These are phyloP conservation scores for Aureobasidium sp. DNA, from an alignment of 2,329 filamentous ascomycete genomes.

Conservation along the genomic window DNA sequence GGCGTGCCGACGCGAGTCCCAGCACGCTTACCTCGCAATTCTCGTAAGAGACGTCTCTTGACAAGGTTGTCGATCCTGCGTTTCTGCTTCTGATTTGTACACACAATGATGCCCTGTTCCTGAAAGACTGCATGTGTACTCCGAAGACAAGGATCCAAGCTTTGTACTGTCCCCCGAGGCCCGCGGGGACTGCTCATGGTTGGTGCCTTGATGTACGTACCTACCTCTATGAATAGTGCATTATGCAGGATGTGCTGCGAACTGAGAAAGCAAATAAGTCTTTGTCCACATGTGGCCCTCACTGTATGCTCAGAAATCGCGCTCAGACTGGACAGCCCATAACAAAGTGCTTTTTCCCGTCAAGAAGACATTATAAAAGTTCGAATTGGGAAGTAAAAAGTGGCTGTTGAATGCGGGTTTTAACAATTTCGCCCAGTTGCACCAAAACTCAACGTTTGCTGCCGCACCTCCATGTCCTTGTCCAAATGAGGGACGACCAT, in stretches of 20 bases:
- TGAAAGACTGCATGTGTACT: background rate
- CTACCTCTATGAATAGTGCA: slow-evolving; percentile 9
- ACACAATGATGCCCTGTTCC: background rate
- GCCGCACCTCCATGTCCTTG: background rate
- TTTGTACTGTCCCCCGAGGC: background rate
- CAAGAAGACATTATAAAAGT: background rate
- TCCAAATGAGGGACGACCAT: background rate
- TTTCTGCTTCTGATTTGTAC: background rate
- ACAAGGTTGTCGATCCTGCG: background rate
- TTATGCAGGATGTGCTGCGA: background rate
- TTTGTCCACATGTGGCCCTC: background rate
- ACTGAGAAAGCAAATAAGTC: background rate
- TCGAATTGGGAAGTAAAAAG: background rate
- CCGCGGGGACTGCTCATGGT: background rate
- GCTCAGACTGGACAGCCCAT: background rate
- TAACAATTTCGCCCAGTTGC: slow-evolving; percentile 5
- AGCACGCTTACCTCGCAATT: background rate
- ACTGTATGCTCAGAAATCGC: background rate
- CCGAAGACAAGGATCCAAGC: too few species aligned
- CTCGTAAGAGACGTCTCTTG: slow-evolving; percentile 8
- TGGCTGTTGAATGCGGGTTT: background rate
- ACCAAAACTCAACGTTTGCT: background rate
- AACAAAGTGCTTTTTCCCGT: background rate
- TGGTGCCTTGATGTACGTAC: background rate
- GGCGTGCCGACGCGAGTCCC: background rate